Conservation (phyloP, 2,329 filamentous ascomycete species). For the Coniochaeta pulveracea region DNA sequence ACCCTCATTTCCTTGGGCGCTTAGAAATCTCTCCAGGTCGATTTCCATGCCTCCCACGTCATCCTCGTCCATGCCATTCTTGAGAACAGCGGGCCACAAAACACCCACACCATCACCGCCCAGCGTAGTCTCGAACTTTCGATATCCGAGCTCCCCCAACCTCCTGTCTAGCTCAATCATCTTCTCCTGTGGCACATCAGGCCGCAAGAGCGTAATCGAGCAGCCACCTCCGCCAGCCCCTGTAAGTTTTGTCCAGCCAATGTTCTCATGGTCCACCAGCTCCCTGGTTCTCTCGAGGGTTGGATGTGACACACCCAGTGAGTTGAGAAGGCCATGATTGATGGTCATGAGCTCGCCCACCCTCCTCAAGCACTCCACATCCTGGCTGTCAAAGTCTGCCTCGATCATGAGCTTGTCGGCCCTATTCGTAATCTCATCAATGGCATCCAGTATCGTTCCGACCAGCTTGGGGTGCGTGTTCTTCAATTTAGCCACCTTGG, state of each 20-base stretch:
- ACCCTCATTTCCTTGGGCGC: constrained; percentile 71
- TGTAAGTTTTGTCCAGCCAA: constrained; percentile 96
- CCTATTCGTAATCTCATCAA: constrained; percentile 58
- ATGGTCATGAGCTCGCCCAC: constrained; percentile 84
- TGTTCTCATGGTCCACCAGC: constrained; percentile 75
- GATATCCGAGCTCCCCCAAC: constrained; percentile 62
- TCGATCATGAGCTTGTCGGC: constrained; percentile 43
- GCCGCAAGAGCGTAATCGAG: constrained; percentile 80
- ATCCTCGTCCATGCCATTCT: constrained; percentile 71
- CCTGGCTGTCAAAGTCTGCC: constrained; percentile 56
- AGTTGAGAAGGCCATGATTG: constrained; percentile 87
- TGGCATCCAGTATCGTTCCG: constrained; percentile 70
- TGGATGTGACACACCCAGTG: constrained; percentile 88
- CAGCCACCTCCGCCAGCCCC: constrained; percentile 93
- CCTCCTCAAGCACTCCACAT: constrained; percentile 53
- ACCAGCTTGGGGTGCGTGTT: constrained; percentile 65
- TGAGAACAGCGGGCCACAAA: constrained; percentile 82
- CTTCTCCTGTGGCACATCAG: constrained; percentile 43
- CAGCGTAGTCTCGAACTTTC: constrained; percentile 78
- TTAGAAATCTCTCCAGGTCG: constrained; percentile 72
- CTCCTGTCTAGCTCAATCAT: constrained; percentile 53
- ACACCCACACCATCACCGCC: constrained; percentile 92
- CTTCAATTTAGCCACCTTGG: constrained; percentile 67
- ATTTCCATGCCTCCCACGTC: constrained; percentile 82
- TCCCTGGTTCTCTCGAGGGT: constrained; percentile 85